Conservation (phyloP, 768 basidiomycete genomes). For the Russula vinacea region DNA sequence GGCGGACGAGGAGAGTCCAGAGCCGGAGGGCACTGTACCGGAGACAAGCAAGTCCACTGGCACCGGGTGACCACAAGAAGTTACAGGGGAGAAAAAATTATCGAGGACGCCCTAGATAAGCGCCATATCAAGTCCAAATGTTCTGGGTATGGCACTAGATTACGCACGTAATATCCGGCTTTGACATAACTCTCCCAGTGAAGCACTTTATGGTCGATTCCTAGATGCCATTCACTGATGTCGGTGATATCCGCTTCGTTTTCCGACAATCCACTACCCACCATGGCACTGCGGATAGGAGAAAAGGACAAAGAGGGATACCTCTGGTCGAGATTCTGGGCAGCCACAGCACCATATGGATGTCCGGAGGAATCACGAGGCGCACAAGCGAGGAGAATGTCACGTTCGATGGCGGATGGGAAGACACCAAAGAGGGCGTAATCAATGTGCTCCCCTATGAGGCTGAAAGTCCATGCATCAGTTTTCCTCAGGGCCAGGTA, state of each 20-base stretch:
- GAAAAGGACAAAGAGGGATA: slow-evolving; percentile 60
- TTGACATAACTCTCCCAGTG: slow-evolving; percentile 89
- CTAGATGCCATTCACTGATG: slow-evolving; percentile 63
- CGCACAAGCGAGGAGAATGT: slow-evolving; percentile 76
- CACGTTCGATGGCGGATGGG: slow-evolving; percentile 80
- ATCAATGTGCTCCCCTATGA: slow-evolving; percentile 77
- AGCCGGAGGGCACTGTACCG: slow-evolving; percentile 82
- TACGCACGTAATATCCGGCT: slow-evolving; percentile 73
- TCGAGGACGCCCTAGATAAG: slow-evolving; percentile 60
- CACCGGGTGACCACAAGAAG: slow-evolving; percentile 38
- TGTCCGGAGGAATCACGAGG: slow-evolving; percentile 39
- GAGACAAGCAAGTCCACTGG: slow-evolving; percentile 74
- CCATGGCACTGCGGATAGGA: slow-evolving; percentile 42
- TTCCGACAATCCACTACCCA: slow-evolving; percentile 36
- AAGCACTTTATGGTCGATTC: slow-evolving; percentile 65
- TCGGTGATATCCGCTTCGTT: slow-evolving; percentile 43
- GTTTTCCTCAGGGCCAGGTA: neutral
- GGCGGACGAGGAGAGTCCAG: slow-evolving; percentile 83
- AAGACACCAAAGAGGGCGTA: slow-evolving; percentile 81
- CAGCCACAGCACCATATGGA: slow-evolving; percentile 53
- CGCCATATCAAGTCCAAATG: neutral
- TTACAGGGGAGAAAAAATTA: slow-evolving; percentile 46
- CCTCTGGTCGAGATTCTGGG: slow-evolving; percentile 59
- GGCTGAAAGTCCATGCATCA: slow-evolving; percentile 19
- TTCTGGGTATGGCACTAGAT: slow-evolving; percentile 7